phyloP scores from a whole-genome alignment of 345 rosid species.

The Eucalyptus melliodora region DNA sequence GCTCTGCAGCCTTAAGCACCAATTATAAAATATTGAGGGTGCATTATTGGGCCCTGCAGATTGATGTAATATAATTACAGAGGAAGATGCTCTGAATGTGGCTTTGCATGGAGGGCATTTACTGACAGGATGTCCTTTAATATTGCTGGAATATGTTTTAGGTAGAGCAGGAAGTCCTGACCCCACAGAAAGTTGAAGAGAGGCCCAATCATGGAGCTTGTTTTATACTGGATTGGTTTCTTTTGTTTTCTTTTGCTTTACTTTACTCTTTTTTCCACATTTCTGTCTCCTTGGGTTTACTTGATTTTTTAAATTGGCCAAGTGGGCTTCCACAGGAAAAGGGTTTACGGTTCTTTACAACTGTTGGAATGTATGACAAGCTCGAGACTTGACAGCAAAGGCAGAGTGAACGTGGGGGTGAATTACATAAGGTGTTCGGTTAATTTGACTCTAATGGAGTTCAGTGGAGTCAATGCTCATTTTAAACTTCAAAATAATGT shows the following conservation, averaged over 20 bases:
- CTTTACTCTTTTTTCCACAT: background rate
- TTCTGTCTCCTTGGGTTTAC: background rate
- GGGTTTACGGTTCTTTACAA: background rate
- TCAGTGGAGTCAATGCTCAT: background rate
- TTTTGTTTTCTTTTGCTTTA: background rate
- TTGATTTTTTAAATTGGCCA: background rate
- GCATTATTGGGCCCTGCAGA: constrained; percentile 33
- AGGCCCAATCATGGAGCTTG: background rate
- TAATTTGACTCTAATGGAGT: background rate
- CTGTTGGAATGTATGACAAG: background rate
- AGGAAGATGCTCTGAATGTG: constrained; percentile 37
- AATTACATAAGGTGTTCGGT: background rate
- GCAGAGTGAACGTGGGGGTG: background rate
- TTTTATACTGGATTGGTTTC: background rate
- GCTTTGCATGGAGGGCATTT: constrained; percentile 4
- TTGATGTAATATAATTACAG: background rate
- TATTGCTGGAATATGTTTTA: background rate
- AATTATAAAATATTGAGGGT: background rate
- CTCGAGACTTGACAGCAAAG: background rate
- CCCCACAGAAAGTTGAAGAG: background rate
- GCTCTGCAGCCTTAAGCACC: background rate
- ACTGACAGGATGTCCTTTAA: background rate
- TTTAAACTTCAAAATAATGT: background rate
- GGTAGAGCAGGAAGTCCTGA: background rate
- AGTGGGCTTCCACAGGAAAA: background rate